Percentiles rank a stretch among this genome's conserved stretches.
These are phyloP conservation scores for Suillus bovinus DNA, from an alignment of 768 basidiomycete genomes.

Conservation along the genomic window DNA sequence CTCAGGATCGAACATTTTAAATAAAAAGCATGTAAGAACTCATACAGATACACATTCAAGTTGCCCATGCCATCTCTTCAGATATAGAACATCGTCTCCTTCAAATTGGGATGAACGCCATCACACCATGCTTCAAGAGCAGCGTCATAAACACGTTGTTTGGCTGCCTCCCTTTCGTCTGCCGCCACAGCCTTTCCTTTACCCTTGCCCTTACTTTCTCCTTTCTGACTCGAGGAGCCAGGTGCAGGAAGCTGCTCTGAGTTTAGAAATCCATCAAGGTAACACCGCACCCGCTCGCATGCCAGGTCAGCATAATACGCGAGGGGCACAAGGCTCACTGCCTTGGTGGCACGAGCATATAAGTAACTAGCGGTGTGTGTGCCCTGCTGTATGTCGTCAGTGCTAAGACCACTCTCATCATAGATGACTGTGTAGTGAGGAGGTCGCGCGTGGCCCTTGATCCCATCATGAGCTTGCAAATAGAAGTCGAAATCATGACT, in stretches of 20 bases:
- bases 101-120: slow-evolving; percentile 58
- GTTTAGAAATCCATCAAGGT: slow-evolving; percentile 25
- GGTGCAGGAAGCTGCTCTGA: neutral
- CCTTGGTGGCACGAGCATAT: slow-evolving; percentile 81
- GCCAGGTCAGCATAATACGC: slow-evolving; percentile 84
- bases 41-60: neutral
- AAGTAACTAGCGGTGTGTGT: slow-evolving; percentile 70
- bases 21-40: too few relatives aligned
- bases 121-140: slow-evolving; percentile 46
- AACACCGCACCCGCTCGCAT: slow-evolving; percentile 76
- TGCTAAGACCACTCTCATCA: slow-evolving; percentile 66
- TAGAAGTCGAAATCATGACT: slow-evolving; percentile 69
- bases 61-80: slow-evolving; percentile 27
- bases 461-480: slow-evolving; percentile 71
- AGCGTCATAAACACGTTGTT: slow-evolving; percentile 19
- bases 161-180: slow-evolving; percentile 10
- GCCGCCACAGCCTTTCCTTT: neutral
- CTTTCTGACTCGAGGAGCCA: neutral
- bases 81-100: slow-evolving; percentile 76
- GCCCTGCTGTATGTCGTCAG: slow-evolving; percentile 74
- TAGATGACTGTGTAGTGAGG: slow-evolving; percentile 82
- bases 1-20: too few relatives aligned
- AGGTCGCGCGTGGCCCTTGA: slow-evolving; percentile 68
- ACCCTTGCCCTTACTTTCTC: neutral
- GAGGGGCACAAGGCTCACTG: slow-evolving; percentile 77